phyloP scores from a whole-genome alignment of 1,284 basidiomycete species.

The Vanrija sp. region DNA sequence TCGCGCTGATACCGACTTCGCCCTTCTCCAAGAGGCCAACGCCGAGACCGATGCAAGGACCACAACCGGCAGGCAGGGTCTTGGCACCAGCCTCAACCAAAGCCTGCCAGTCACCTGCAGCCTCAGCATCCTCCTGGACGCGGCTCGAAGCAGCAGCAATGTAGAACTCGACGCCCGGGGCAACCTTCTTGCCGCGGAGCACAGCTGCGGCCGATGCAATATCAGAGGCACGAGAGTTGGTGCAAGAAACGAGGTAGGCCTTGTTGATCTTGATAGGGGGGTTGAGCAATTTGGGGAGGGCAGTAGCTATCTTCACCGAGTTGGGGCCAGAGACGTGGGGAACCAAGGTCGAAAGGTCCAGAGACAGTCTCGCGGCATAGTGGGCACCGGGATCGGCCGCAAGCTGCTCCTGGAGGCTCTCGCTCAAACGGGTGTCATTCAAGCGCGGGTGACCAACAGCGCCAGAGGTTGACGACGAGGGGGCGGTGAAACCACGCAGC shows the following conservation, averaged over 20 bases:
- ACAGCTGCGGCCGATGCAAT: slow-evolving; percentile 88
- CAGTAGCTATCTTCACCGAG: slow-evolving; percentile 92
- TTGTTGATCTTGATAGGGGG: slow-evolving; percentile 84
- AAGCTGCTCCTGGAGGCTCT: slow-evolving; percentile 59
- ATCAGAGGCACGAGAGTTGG: slow-evolving; percentile 94
- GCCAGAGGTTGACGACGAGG: slow-evolving; percentile 39
- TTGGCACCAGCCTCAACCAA: slow-evolving; percentile 85
- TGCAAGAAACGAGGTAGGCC: slow-evolving; percentile 97
- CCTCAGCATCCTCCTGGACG: slow-evolving; percentile 87
- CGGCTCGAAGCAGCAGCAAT: slow-evolving; percentile 89
- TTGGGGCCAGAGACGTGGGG: slow-evolving; percentile 97
- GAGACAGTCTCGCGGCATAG: slow-evolving; percentile 83
- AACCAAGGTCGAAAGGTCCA: slow-evolving; percentile 89
- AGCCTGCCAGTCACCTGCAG: slow-evolving; percentile 79
- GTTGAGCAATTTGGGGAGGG: slow-evolving; percentile 73
- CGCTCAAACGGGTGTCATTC: slow-evolving; percentile 68
- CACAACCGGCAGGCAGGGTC: slow-evolving; percentile 90
- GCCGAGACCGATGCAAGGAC: slow-evolving; percentile 95
- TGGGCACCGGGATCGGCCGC: slow-evolving; percentile 71
- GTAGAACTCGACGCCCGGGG: slow-evolving; percentile 92
- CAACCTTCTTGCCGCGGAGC: slow-evolving; percentile 77
- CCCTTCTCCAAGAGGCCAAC: slow-evolving; percentile 90
- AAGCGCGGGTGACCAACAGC: slow-evolving; percentile 72
- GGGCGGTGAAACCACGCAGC: slow-evolving; percentile 63
- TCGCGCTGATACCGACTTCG: slow-evolving; percentile 92